phyloP scores from a whole-genome alignment of 1,139 yeast species.

The Zygosaccharomyces sapae region DNA sequence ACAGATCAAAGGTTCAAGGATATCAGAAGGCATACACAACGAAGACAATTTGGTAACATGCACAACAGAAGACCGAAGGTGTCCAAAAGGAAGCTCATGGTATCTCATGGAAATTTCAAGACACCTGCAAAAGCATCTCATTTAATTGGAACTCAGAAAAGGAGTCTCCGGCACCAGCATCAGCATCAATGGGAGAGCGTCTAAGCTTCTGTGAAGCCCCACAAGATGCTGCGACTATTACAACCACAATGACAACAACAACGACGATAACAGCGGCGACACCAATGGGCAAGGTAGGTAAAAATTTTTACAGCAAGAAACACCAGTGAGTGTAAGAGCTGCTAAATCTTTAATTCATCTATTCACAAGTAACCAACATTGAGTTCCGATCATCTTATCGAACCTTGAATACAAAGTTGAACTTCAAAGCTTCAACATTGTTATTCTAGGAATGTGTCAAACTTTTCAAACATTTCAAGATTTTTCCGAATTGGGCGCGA shows the following conservation, averaged over 20 bases:
- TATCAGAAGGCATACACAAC: conserved; percentile 13
- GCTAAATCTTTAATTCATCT: conserved; percentile 35
- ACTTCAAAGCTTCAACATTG: too few relatives aligned
- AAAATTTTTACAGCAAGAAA: conserved; percentile 21
- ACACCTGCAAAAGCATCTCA: conserved; percentile 21
- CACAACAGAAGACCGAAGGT: background rate
- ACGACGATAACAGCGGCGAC: conserved; percentile 9
- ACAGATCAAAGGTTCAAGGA: conserved; percentile 33
- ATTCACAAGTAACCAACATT: conserved; percentile 22
- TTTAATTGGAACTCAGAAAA: background rate
- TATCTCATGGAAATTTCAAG: conserved; percentile 30
- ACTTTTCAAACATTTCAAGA: background rate
- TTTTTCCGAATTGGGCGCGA: conserved; percentile 4
- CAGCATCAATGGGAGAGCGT: conserved; percentile 1
- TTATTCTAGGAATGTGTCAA: background rate
- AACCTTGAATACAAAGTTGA: too few relatives aligned
- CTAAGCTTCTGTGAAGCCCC: conserved; percentile 1
- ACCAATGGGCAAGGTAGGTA: conserved; percentile 14
- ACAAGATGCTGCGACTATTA: background rate
- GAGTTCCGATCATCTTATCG: background rate
- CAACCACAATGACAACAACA: conserved; percentile 3
- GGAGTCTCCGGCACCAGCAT: background rate
- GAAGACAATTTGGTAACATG: background rate
- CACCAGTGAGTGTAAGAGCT: conserved; percentile 36
- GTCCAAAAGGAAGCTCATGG: conserved; percentile 24